Conservation (phyloP, 345 rosid genomes). For the Ceriops zippeliana region DNA sequence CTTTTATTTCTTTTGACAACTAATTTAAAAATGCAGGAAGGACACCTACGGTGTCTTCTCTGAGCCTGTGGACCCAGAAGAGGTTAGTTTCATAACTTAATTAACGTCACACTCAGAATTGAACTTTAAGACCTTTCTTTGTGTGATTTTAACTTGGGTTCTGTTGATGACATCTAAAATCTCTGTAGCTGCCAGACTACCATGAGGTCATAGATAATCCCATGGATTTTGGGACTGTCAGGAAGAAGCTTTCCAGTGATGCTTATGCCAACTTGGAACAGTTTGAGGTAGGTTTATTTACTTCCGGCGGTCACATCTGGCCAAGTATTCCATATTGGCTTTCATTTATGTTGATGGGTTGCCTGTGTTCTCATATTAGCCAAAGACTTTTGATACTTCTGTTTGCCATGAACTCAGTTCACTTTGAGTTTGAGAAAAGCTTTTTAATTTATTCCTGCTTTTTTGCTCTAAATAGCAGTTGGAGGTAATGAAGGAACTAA, state of each 20-base stretch:
- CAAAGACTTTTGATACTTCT: too few species aligned
- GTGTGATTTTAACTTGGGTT: not conserved
- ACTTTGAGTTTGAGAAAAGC: not conserved
- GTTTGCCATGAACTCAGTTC: not conserved
- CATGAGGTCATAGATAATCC: slow-evolving; percentile 30
- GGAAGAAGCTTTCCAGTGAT: slow-evolving; percentile 21
- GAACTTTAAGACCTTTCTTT: not conserved
- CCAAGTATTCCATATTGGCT: not conserved
- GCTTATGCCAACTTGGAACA: slow-evolving; percentile 23
- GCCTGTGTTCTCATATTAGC: slow-evolving; percentile 1
- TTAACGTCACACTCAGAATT: not conserved
- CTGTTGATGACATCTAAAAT: not conserved
- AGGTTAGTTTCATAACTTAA: slow-evolving; percentile 20
- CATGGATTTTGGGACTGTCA: slow-evolving; percentile 31
- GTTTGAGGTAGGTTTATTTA: slow-evolving; percentile 24
- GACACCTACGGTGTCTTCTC: slow-evolving; percentile 32
- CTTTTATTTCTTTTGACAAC: not conserved
- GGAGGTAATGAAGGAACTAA: not conserved
- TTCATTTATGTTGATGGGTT: not conserved
- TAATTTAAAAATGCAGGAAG: slow-evolving; percentile 23
- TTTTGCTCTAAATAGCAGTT: not conserved
- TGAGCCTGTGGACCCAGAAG: slow-evolving; percentile 28
- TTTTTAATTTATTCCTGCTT: not conserved
- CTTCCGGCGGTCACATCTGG: not conserved
- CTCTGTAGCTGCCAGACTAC: slow-evolving; percentile 31